Base-by-base conservation (phyloP, 495 filamentous ascomycete genomes). In the Aspergillus mulundensis region DNA sequence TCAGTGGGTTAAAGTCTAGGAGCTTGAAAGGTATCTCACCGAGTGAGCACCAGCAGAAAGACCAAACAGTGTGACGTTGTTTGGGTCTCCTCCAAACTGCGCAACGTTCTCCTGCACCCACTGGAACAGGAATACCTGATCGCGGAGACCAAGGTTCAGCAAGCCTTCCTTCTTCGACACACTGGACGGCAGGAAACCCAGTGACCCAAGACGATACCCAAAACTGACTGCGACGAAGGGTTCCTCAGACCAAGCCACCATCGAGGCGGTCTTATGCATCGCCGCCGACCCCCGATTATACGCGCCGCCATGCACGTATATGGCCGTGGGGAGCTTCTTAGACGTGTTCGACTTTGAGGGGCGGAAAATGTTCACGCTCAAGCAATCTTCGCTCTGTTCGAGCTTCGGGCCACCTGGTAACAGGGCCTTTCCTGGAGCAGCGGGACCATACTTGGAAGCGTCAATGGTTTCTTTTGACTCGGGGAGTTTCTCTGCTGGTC, bases 61-160 rank as follows among this genome's bases (percentile, higher is more conserved):
- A 7, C 85, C 85, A 75, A 86, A 80, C 32, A 87, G 61, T 10
- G 84, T 87, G 20, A 87, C 76, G 47, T 84, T 80, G n/a, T 73
- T 70, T 7, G 79, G 74, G 65, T 88, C 81, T 6, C 85, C 85
- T 0, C 83, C 83, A 64, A 88, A 82, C 0, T 64, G 67, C 10
- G 61, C 71, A 25, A 84, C 81, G 57, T 85, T 87, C 10, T 81
- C 72, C 56, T 77, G 70, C 12, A 87, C 79, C 85, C 85, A 87
- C 64, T 81, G 66, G 45, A 88, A 71, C 42, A 82, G 48, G 25
- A 76, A 61, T 20, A 79, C 64, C 60, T 88, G 85, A 65, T 89
- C 84, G 58, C 78, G 80, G 47, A 88, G 64, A 14, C 85, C 85
- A 10, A 87, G 65, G 60, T 88, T 88, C 51, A 86, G 61, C 28